Conservation (phyloP, 306 rosid genomes). For the Malus domestica region ASM211411v1 NC_041795.1:35095001-35095500, state of each 20-base stretch:
- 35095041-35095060: not conserved
- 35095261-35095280: constrained; percentile 71
- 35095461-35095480: constrained; percentile 19
- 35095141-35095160: constrained; percentile 74
- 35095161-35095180: constrained; percentile 90
- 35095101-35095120: constrained; percentile 96
- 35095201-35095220: not conserved
- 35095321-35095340: constrained; percentile 91
- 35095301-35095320: constrained; percentile 98
- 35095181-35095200: not conserved
- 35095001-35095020: not conserved
- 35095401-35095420: constrained; percentile 77
- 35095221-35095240: not conserved
- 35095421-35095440: constrained; percentile 60
- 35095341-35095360: constrained; percentile 95
- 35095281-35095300: constrained; percentile 95
- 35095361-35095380: constrained; percentile 30
- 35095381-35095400: constrained; percentile 26
- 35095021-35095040: not conserved
- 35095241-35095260: not conserved
- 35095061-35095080: constrained; percentile 59
- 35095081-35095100: constrained; percentile 99
- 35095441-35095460: constrained; percentile 45
- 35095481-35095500: not conserved
- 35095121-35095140: constrained; percentile 93